Evolutionary conservation across 805 yeast species (phyloP).

Genomic region (Pichia membranifaciens): DNA sequence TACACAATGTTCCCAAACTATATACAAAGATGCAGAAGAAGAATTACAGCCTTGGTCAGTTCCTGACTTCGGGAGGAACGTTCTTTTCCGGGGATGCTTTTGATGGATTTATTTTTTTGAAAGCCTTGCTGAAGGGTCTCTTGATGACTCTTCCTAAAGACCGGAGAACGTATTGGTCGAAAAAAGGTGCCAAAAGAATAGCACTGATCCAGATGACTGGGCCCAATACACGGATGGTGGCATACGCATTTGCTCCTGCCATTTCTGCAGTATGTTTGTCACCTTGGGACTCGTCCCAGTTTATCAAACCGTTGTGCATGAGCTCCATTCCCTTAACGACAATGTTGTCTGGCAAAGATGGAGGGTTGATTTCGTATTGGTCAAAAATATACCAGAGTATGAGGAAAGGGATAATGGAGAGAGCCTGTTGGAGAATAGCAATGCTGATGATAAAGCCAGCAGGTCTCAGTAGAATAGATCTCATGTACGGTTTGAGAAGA

Average conservation of each 20-base stretch:
- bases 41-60: background rate
- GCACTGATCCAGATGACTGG: conserved; percentile 28
- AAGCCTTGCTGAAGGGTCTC: conserved; percentile 12
- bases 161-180: conserved; percentile 30
- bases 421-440: conserved; percentile 45
- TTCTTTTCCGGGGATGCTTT: background rate
- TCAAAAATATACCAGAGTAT: conserved; percentile 47
- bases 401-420: conserved; percentile 48
- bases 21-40: too few relatives aligned
- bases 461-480: conserved; percentile 28
- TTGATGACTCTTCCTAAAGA: conserved; percentile 25
- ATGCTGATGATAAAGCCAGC: conserved; percentile 40
- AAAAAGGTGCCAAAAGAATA: conserved; percentile 31
- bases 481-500: conserved; percentile 29
- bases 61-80: conserved; percentile 7
- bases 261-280: conserved; percentile 23
- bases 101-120: background rate
- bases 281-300: conserved; percentile 24
- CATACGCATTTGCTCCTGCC: conserved; percentile 35
- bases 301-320: conserved; percentile 34
- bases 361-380: conserved; percentile 36
- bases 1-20: too few relatives aligned
- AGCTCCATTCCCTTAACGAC: conserved; percentile 42
- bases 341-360: conserved; percentile 45
- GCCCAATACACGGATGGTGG: conserved; percentile 26